These are phyloP conservation scores for Colletotrichum sublineola DNA, from an alignment of 2,329 filamentous ascomycete species.

Conservation along the genomic window DNA sequence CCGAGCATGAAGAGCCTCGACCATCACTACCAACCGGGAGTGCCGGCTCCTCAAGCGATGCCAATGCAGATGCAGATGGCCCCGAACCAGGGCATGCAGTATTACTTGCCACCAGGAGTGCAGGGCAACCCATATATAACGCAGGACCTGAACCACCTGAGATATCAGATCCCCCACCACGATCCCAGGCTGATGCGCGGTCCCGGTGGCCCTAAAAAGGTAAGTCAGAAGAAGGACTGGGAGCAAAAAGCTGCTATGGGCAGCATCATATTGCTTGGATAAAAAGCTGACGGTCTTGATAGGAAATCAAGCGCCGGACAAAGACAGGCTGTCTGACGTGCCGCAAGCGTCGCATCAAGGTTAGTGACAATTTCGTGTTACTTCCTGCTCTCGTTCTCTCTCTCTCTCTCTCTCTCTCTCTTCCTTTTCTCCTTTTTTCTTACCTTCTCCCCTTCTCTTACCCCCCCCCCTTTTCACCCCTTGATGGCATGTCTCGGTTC, in stretches of 20 bases:
- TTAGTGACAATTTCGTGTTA: constrained; percentile 54
- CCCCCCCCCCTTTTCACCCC: not conserved
- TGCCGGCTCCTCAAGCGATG: constrained; percentile 51
- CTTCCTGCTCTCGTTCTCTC: not conserved
- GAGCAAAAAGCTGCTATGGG: not conserved
- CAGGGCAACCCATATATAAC: constrained; percentile 41
- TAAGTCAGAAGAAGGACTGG: constrained; percentile 49
- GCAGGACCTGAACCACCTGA: constrained; percentile 59
- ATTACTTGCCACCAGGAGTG: constrained; percentile 55
- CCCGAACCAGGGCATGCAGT: constrained; percentile 54
- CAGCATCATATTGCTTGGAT: not conserved
- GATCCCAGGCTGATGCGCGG: constrained; percentile 63
- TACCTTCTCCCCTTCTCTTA: not conserved
- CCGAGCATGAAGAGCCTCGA: constrained; percentile 61
- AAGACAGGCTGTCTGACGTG: constrained; percentile 75
- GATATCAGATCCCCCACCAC: constrained; percentile 62
- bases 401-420: too few relatives aligned
- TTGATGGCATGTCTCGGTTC: constrained; percentile 11
- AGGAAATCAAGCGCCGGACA: constrained; percentile 74
- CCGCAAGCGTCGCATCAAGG: constrained; percentile 73
- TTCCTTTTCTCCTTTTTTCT: not conserved
- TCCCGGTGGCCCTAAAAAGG: constrained; percentile 69
- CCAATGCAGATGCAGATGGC: constrained; percentile 52
- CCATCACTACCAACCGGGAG: constrained; percentile 48
- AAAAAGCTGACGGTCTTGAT: constrained; percentile 37